A percentile compares a stretch with the other conserved stretches of the same genome.
Conservation (phyloP, 768 basidiomycete genomes). For the Phylloporus rhodoxanthus region DNA sequence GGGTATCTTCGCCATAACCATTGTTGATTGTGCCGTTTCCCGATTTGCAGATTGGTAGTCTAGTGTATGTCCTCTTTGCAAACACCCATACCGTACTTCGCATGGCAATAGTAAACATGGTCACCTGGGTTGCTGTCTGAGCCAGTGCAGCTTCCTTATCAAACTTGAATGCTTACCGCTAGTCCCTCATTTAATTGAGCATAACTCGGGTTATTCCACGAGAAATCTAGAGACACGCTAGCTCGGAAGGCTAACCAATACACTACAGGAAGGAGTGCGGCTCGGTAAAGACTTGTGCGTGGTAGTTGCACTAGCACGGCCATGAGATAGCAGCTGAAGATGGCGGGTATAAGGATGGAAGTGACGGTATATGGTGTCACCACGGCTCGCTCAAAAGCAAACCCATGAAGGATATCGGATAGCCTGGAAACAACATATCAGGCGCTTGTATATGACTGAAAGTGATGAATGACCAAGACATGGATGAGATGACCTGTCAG, state of each 20-base stretch:
- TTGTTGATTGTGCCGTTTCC: not conserved
- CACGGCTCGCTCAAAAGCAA: conserved; percentile 12
- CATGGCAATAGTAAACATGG: conserved; percentile 22
- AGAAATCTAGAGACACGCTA: conserved; percentile 24
- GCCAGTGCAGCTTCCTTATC: not conserved
- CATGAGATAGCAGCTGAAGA: conserved; percentile 44
- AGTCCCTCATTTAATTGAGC: conserved; percentile 20
- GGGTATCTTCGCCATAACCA: not conserved
- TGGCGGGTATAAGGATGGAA: conserved; percentile 37
- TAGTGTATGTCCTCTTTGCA: conserved; percentile 7
- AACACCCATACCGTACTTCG: conserved; percentile 23
- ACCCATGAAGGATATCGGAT: conserved; percentile 6
- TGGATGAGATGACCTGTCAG: not conserved
- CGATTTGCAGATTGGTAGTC: conserved; percentile 7
- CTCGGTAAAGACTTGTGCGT: conserved; percentile 37
- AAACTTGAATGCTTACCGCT: conserved; percentile 10
- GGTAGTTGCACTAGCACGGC: conserved; percentile 50
- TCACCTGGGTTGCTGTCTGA: conserved; percentile 13
- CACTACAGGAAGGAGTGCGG: conserved; percentile 45
- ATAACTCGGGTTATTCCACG: conserved; percentile 9
- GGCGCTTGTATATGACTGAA: not conserved
- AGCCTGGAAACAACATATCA: conserved; percentile 8
- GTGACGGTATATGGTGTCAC: conserved; percentile 27
- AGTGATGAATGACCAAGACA: conserved; percentile 12
- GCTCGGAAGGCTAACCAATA: conserved; percentile 41